Base-by-base conservation (phyloP, 2,329 filamentous ascomycete genomes). In the Phaeophleospora eucalypticola region DNA sequence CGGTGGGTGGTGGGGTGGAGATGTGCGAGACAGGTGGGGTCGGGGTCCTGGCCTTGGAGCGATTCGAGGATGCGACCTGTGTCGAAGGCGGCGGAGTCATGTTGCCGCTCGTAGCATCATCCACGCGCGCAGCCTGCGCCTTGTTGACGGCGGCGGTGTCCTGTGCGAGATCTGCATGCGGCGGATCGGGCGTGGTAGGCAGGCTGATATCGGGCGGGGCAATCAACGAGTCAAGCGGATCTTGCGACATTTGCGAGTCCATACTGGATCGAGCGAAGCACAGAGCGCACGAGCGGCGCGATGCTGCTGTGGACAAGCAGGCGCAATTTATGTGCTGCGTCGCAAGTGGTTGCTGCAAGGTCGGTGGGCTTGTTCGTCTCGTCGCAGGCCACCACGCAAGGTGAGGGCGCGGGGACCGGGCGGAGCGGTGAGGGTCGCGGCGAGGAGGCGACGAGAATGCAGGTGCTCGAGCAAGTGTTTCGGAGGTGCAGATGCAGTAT, bases 41-140 rank as follows among this genome's bases (percentile, higher is more conserved):
- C 9, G 79, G 71, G 21, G 75, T 75, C 39, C 72, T 66, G 43
- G 65, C 69, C 57, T 65, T 69, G 46, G 65, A 59, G 43, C 47
- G 53, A 29, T 39, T 46, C 20, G 49, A 58, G 51, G 36, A 38
- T 8, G 73, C 71, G 6, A 77, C 60, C 58, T 84, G 81, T 2
- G 79, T 78, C 2, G 81, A 84, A 8, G 80, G 81, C 18, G 82
- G 82, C 10, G 81, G 80, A 10, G 81, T 84, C 68, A 82, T 78
- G n/a, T 76, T 48, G 45, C 34, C 40, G 18, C 38, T 46, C 4
- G 50, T 43, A 35, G 51, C 47, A 43, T 74, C 37, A 70, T 65
- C 18, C 68, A 51, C 19, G 38, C 43, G 42, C 17, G 46, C 36
- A 6, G 50, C 18, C 42, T 55, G 54, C 24, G 48, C 35, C 38